Conservation (phyloP, 305 asterid genomes). For the Salvia sclarea region DNA sequence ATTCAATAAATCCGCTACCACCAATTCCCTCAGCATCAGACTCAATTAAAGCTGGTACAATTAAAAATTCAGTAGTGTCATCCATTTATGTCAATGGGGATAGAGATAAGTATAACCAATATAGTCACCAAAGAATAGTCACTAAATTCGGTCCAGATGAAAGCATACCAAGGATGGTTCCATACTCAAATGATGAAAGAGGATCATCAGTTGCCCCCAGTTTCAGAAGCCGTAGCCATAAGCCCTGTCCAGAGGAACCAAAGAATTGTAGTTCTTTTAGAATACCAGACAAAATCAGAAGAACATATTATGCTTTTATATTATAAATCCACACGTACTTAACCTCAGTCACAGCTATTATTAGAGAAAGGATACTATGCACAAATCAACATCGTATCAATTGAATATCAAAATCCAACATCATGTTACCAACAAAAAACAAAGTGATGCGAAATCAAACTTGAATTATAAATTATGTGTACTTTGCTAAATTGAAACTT, state of each 20-base stretch:
- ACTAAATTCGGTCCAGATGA: slow-evolving; percentile 25
- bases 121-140: slow-evolving; percentile 22
- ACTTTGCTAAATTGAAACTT: neutral
- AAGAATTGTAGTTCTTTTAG: neutral
- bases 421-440: neutral
- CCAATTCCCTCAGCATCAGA: slow-evolving; percentile 99
- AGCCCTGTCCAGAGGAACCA: slow-evolving; percentile 57
- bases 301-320: slow-evolving; percentile 15
- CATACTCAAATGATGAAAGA: slow-evolving; percentile 94
- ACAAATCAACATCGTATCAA: too few relatives aligned
- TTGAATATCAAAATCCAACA: neutral
- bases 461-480: neutral
- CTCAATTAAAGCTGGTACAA: slow-evolving; percentile 82
- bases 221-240: slow-evolving; percentile 93
- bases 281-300: slow-evolving; percentile 16
- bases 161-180: slow-evolving; percentile 89
- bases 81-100: neutral
- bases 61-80: neutral
- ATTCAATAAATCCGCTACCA: slow-evolving; percentile 98
- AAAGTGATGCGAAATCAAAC: neutral
- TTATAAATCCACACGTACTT: slow-evolving; percentile 1
- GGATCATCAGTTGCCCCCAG: slow-evolving; percentile 97
- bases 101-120: slow-evolving; percentile 17
- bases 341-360: too few relatives aligned
- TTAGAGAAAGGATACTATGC: too few relatives aligned